Evolutionary conservation across 371 early-diverging fungal genomes (phyloP), one percentile per base, ranked within the genome.

Genomic region (Mucor lusitanicus): DNA sequence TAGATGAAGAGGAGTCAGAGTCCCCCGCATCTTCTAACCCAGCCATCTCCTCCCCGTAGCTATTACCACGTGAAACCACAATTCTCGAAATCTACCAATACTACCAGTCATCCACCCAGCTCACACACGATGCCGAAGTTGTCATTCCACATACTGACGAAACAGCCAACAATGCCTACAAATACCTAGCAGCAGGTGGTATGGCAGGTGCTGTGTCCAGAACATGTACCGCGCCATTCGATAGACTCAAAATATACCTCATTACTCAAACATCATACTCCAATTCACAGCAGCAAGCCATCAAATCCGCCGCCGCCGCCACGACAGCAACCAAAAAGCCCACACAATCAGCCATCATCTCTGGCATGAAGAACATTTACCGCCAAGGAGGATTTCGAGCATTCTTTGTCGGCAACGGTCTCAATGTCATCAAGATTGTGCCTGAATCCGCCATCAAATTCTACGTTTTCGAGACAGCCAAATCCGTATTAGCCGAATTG

Each of bases 361-460:
- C 58, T 15, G 73, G 69, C 15, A 65, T 89, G 25, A 69, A 67
- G 5, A 75, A 70, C 8, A 85, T 94, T 33, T 92, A 92, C 72
- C 70, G 68, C 0, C 81, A 88, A 69, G 83, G 82, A 15, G 93
- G 94, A 21, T 56, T 91, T 28, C 76, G 78, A 33, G 88, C 87
- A 1, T 93, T 93, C 67, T 94, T 89, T 74, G 86, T 90, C 15
- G 94, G 94, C 62, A 94, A 94, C 72, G 92, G 92, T 33, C 69
- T 94, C 17, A 93, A 93, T 67, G 85, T 91, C 58, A 73, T 91
- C 69, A 94, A 94, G 72, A 92, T 94, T 64, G 84, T 88, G 6
- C 94, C 94, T 27, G 93, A 94, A 72, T 88, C 90, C 9, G 90
- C 89, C 28, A 87, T 91, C 73, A 92, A 91, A 66, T 92, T 92